phyloP scores from a whole-genome alignment of 805 yeast genomes.

The Scheffersomyces spartinae region DNA sequence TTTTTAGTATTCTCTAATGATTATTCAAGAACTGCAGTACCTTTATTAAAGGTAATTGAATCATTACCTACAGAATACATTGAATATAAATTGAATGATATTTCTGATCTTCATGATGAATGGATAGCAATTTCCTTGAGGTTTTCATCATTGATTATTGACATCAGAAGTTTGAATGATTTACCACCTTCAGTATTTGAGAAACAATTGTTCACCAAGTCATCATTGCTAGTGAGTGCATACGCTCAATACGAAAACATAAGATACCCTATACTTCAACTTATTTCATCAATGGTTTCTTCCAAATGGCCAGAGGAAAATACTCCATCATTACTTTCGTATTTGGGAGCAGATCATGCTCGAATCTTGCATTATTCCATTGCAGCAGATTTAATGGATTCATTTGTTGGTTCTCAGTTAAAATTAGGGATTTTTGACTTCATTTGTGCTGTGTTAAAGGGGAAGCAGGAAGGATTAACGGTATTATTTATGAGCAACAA shows the following conservation, averaged over 20 bases:
- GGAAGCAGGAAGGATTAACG: constrained; percentile 70
- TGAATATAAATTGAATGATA: constrained; percentile 28
- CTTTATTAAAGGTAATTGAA: constrained; percentile 41
- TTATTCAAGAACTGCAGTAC: constrained; percentile 41
- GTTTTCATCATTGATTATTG: constrained; percentile 44
- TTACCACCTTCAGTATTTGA: constrained; percentile 57
- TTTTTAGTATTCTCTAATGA: constrained; percentile 44
- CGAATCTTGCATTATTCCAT: constrained; percentile 48
- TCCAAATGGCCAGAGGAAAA: constrained; percentile 41
- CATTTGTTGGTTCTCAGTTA: constrained; percentile 40
- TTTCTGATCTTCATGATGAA: constrained; percentile 30
- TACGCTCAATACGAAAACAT: constrained; percentile 40
- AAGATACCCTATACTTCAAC: constrained; percentile 39
- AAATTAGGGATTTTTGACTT: constrained; percentile 50
- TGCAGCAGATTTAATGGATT: constrained; percentile 46
- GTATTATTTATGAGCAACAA: constrained; percentile 55
- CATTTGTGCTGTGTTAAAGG: constrained; percentile 55
- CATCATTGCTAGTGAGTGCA: constrained; percentile 46
- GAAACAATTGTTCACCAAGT: constrained; percentile 37
- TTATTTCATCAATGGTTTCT: constrained; percentile 46
- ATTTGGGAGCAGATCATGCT: constrained; percentile 59
- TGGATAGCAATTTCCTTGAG: constrained; percentile 43
- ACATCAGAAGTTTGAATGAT: constrained; percentile 41
- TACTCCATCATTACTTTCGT: constrained; percentile 76
- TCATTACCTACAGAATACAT: constrained; percentile 25